Evolutionary conservation across 2,329 filamentous ascomycete genomes (phyloP), one percentile per base, ranked within the genome.

Genomic region (Cladophialophora psammophila): DNA sequence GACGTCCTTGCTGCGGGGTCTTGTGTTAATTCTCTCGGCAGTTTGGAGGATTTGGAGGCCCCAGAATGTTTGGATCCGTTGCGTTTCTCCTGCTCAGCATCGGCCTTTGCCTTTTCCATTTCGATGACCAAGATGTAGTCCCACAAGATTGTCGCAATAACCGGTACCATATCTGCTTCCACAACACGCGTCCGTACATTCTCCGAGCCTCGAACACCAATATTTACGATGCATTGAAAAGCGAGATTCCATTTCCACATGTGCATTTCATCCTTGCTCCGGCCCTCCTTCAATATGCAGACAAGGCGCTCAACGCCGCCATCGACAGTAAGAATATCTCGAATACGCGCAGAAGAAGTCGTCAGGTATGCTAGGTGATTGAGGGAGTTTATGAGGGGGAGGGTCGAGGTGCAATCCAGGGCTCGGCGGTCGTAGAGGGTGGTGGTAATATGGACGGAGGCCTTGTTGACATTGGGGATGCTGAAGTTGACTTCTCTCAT

Each of bases 231-330:
- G 79, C 95, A 99, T 80, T 98, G 95, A 79, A 99, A 99, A 61
- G 95, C 95, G 70, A 99, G 86, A 77, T 97, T 99, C 95, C 95
- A 99, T 81, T 98, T 98, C 95, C 95, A 99, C 92, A 97, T 97
- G 79, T 97, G 94, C 94, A 98, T 97, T 89, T 97, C 91, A 78
- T 99, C 94, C 80, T 94, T 96, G 82, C 92, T 97, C 77, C 95
- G 87, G 70, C 95, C 95, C 80, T 97, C 93, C 81, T 99, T 99
- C 79, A 99, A 87, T 76, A 99, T 97, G 86, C 93, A 97, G 78
- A 99, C 92, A 73, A 99, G 84, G 72, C 94, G 86, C 83, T 99
- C 95, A 79, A 99, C 95, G 69, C 95, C 95, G 80, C 95, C 95
- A 91, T 99, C 95, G 82, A 99, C 93, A 65, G 94, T 98, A 72